A percentile compares a stretch with the other conserved stretches of the same genome.
Evolutionary conservation across 2,329 filamentous ascomycete genomes (phyloP).

Genomic region (Penicillium janthinellum): DNA sequence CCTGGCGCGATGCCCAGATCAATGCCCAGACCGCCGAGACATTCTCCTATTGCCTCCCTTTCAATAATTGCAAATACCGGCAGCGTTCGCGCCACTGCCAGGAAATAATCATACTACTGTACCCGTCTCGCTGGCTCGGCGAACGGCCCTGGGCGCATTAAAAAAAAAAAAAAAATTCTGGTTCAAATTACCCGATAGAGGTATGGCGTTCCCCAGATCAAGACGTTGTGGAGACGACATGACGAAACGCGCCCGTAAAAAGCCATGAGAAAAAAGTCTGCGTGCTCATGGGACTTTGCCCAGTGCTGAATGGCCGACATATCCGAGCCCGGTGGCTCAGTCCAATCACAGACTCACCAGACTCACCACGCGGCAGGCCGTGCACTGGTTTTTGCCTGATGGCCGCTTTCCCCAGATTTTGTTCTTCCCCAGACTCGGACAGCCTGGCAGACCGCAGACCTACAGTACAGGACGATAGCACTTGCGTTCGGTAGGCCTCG

Average conservation of each 20-base stretch:
- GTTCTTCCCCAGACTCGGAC: slow-evolving; percentile 25
- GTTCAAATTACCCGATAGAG: slow-evolving; percentile 8
- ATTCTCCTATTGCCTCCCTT: slow-evolving; percentile 1
- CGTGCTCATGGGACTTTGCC: slow-evolving; percentile 8
- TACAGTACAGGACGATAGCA: neutral
- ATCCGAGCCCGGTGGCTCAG: slow-evolving; percentile 19
- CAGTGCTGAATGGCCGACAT: slow-evolving; percentile 21
- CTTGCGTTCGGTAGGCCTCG: neutral
- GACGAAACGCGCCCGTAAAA: slow-evolving; percentile 5
- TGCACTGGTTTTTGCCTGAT: neutral
- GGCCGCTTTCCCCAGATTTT: slow-evolving; percentile 30
- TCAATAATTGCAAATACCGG: neutral
- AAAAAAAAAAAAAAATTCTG: neutral
- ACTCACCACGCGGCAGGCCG: neutral
- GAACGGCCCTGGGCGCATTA: neutral
- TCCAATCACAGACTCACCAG: slow-evolving; percentile 16
- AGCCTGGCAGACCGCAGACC: too few relatives aligned
- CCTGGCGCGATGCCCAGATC: slow-evolving; percentile 6
- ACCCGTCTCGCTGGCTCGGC: neutral
- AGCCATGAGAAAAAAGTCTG: slow-evolving; percentile 11
- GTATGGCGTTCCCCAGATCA: slow-evolving; percentile 18
- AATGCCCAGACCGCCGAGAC: slow-evolving; percentile 16
- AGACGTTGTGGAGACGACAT: neutral
- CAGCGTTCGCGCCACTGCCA: neutral
- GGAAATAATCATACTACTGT: neutral